These are phyloP conservation scores for Bertia moriformis DNA, from an alignment of 2,329 filamentous ascomycete genomes.

Conservation along the genomic window DNA sequence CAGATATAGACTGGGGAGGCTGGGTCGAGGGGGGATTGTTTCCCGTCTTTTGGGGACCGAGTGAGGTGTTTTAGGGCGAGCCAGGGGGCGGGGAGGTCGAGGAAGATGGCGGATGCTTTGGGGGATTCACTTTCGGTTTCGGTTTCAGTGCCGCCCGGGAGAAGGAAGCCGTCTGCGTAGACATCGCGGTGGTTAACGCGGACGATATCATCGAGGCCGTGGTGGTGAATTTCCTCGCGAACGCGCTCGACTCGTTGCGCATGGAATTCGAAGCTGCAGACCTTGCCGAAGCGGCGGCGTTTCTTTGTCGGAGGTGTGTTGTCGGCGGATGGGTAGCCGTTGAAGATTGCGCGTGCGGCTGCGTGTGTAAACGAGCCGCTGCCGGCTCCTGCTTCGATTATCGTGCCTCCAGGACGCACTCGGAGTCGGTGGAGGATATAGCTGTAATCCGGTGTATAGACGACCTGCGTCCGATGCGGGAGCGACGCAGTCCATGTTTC, in stretches of 20 bases:
- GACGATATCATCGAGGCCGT: conserved; percentile 25
- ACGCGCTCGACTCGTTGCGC: conserved; percentile 22
- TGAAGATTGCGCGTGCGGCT: conserved; percentile 29
- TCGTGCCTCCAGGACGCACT: conserved; percentile 23
- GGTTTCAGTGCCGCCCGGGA: conserved; percentile 8
- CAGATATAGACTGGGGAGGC: background rate
- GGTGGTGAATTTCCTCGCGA: conserved; percentile 22
- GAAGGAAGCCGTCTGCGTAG: conserved; percentile 28
- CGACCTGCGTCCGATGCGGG: conserved; percentile 33
- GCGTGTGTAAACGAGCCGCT: conserved; percentile 35
- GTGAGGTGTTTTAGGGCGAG: conserved; percentile 28
- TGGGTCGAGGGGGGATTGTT: background rate
- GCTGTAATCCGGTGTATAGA: conserved; percentile 36
- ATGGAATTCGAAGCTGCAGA: conserved; percentile 34
- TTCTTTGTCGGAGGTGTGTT: conserved; percentile 3
- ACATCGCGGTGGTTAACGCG: conserved; percentile 29
- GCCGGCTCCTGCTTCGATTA: conserved; percentile 34
- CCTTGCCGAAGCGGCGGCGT: conserved; percentile 19
- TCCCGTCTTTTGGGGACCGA: conserved; percentile 11
- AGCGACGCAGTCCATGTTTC: conserved; percentile 33
- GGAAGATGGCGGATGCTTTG: conserved; percentile 27
- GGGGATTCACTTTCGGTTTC: conserved; percentile 20
- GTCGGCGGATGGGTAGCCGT: conserved; percentile 18
- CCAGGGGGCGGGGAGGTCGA: conserved; percentile 34
- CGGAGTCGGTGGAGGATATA: conserved; percentile 31